These are phyloP conservation scores for Penicillium capsulatum DNA, from an alignment of 2,329 filamentous ascomycete genomes.

Conservation along the genomic window DNA sequence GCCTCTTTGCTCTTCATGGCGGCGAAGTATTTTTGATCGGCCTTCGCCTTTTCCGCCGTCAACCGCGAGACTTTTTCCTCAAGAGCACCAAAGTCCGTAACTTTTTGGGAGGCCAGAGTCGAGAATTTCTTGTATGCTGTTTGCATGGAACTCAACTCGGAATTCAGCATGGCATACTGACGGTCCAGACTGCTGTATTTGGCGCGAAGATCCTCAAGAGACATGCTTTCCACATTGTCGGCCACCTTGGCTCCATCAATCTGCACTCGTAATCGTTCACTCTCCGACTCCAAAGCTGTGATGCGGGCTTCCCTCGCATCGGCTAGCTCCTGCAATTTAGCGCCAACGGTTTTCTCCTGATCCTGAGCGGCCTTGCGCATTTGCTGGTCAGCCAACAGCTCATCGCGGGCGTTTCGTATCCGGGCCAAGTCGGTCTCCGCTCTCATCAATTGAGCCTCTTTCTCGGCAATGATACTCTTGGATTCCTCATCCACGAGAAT, in stretches of 20 bases:
- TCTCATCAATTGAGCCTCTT: conserved; percentile 74
- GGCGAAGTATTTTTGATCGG: conserved; percentile 96
- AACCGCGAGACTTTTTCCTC: conserved; percentile 75
- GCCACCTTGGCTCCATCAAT: conserved; percentile 46
- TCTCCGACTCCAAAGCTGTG: conserved; percentile 72
- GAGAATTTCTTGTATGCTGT: conserved; percentile 87
- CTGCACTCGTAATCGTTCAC: conserved; percentile 63
- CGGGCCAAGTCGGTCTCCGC: conserved; percentile 81
- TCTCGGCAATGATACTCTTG: conserved; percentile 66
- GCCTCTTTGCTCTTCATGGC: conserved; percentile 92
- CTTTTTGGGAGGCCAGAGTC: conserved; percentile 77
- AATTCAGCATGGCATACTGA: conserved; percentile 78
- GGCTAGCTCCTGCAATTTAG: conserved; percentile 75
- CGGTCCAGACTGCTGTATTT: conserved; percentile 72
- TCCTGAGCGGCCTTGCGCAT: conserved; percentile 76
- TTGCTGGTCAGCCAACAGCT: conserved; percentile 74
- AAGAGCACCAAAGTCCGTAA: conserved; percentile 67
- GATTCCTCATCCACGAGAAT: conserved; percentile 77
- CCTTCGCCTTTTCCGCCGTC: conserved; percentile 86
- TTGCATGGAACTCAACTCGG: conserved; percentile 84
- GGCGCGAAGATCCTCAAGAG: conserved; percentile 65
- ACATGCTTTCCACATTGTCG: conserved; percentile 55
- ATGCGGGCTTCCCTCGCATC: conserved; percentile 78
- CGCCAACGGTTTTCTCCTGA: conserved; percentile 63
- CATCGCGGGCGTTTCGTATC: conserved; percentile 78